Evolutionary conservation across 345 rosid species (phyloP), one percentile per base, ranked within the genome.

Genomic region (Melastoma malabathricum): DNA sequence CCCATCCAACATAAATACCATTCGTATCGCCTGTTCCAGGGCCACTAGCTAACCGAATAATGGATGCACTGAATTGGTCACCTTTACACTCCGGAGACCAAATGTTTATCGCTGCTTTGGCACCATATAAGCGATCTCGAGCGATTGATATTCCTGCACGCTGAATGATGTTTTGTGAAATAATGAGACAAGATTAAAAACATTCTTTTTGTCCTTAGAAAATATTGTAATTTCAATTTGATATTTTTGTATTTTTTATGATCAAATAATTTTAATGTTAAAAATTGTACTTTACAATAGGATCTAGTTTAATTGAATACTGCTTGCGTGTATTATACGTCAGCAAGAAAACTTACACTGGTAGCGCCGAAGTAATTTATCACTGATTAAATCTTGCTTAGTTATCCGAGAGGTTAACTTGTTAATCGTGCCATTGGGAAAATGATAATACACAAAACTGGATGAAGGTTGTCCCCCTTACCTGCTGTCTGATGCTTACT

Each of bases 11-110:
- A 1, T 0, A 22, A 22, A 38, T 5, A 48, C 16, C 6, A 10
- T 15, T 4, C 2, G 4, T 6, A 12, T 0, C 12, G 3, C 0
- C 0, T 4, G 2, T 0, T 1, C 2, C 13, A 27, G 31, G 31
- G 6, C 31, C 1, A 17, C 2, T 3, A 6, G 0, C 1, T 5
- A 50, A 1, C 39, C 18, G 16, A 15, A 50, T n/a, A 10, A 6
- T 29, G 29, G 14, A 29, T 15, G 8, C 52, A 14, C 52, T 50
- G 0, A 0, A 15, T 25, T 50, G 18, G 1, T 17, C 18, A 1
- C 3, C 0, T 1, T 0, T 38, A 20, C 52, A 50, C 52, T 50
- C 9, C 13, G 52, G 52, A 18, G 1, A 2, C 38, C 29, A 50
- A n/a, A 6, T 1, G 22, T n/a, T 0, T 3, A 50, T 25, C 6